phyloP scores from a whole-genome alignment of 495 filamentous ascomycete genomes.

The Lepraria neglecta region DNA sequence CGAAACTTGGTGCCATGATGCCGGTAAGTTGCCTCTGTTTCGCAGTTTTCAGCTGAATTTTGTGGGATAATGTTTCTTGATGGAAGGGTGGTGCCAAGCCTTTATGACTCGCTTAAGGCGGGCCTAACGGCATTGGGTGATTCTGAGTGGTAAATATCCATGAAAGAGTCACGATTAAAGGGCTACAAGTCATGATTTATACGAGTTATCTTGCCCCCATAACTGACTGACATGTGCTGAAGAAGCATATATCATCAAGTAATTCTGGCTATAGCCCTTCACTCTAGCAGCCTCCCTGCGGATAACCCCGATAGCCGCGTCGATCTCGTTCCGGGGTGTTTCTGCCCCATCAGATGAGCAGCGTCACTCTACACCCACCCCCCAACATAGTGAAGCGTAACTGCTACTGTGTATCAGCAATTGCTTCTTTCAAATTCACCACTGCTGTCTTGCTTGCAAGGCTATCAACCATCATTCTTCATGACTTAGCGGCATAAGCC shows the following conservation, averaged over 20 bases:
- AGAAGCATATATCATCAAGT: neutral
- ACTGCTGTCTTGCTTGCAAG: neutral
- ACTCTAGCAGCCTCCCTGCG: neutral
- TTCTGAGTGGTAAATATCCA: neutral
- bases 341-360: conserved; percentile 12
- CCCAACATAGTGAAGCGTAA: neutral
- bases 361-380: neutral
- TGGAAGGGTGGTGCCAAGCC: neutral
- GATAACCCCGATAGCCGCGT: conserved; percentile 9
- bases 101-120: conserved; percentile 9
- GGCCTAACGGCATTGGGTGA: conserved; percentile 5
- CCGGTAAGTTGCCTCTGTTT: neutral
- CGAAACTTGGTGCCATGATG: conserved; percentile 67
- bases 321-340: conserved; percentile 8
- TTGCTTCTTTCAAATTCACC: neutral
- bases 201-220: too few relatives aligned
- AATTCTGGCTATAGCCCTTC: neutral
- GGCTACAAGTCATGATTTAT: too few relatives aligned
- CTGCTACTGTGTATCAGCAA: neutral
- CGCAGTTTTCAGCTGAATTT: too few relatives aligned
- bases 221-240: too few relatives aligned
- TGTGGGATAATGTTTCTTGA: neutral
- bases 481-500: neutral
- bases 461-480: neutral
- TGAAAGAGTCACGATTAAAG: too few relatives aligned